phyloP scores from a whole-genome alignment of 768 basidiomycete genomes.

The Psilocybe tampanensis region DNA sequence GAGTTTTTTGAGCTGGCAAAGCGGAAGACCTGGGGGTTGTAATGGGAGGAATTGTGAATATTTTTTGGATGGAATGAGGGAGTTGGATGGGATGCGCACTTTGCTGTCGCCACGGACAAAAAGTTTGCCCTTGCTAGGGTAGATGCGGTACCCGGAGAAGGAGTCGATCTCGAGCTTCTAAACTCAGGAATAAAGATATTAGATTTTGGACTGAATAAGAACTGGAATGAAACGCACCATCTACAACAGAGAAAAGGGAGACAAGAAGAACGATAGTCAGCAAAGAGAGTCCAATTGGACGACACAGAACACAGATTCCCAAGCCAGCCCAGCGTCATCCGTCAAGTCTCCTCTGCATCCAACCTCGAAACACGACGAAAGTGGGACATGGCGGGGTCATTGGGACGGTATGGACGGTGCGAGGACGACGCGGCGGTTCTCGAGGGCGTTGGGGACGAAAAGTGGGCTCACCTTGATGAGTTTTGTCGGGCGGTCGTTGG shows the following conservation, averaged over 20 bases:
- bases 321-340: conserved; percentile 36
- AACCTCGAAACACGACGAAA: too few species aligned
- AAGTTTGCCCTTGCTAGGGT: conserved; percentile 95
- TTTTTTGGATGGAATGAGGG: not conserved
- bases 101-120: conserved; percentile 97
- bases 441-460: conserved; percentile 25
- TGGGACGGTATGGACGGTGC: conserved; percentile 15
- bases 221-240: conserved; percentile 38
- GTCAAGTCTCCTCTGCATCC: too few species aligned
- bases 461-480: conserved; percentile 62
- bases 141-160: conserved; percentile 97
- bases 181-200: conserved; percentile 28
- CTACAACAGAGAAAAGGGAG: conserved; percentile 25
- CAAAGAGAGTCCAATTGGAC: not conserved
- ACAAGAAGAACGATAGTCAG: conserved; percentile 19
- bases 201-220: conserved; percentile 2
- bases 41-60: not conserved
- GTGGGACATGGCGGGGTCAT: conserved; percentile 17
- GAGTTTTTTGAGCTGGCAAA: conserved; percentile 92
- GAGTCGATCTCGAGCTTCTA: conserved; percentile 99
- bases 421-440: conserved; percentile 11
- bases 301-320: too few species aligned
- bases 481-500: conserved; percentile 38
- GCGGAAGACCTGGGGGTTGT: conserved; percentile 78
- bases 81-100: conserved; percentile 45